phyloP scores from a whole-genome alignment of 257 asterid species.

The Verbena officinalis region DNA sequence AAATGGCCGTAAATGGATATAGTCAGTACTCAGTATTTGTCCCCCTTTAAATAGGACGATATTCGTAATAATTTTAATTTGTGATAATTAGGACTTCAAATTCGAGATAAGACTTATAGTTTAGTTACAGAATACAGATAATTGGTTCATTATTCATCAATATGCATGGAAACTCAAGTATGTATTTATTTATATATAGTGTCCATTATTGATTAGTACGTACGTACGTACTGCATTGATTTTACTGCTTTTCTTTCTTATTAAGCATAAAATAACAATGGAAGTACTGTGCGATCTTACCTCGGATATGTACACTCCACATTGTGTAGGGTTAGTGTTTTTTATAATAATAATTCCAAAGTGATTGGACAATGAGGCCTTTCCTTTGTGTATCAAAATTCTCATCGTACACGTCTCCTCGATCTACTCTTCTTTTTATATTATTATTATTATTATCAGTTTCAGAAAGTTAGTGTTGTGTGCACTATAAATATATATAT shows the following conservation, averaged over 20 bases:
- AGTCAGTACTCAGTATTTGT: too few species aligned
- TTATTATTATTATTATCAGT: constrained; percentile 43
- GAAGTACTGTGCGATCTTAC: constrained; percentile 24
- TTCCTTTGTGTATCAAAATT: constrained; percentile 55
- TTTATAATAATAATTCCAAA: background rate
- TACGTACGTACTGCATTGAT: too few species aligned
- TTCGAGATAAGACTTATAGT: too few species aligned
- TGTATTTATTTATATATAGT: background rate
- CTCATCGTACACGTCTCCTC: constrained; percentile 59
- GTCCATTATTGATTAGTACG: constrained; percentile 6
- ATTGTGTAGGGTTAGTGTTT: constrained; percentile 6
- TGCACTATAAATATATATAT: constrained; percentile 5
- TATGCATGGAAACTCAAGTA: too few species aligned
- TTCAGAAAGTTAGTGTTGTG: constrained; percentile 28
- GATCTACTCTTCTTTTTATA: background rate
- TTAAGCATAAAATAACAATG: constrained; percentile 22
- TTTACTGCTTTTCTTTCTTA: constrained; percentile 11
- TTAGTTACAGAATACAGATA: too few species aligned
- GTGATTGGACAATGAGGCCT: constrained; percentile 46
- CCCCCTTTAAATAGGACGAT: too few species aligned
- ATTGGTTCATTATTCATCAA: background rate
- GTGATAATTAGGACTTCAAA: too few species aligned
- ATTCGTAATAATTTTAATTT: too few species aligned
- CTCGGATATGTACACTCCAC: constrained; percentile 20
- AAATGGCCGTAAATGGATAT: too few species aligned